phyloP scores from a whole-genome alignment of 371 early-diverging fungal genomes.

The Mucor velutinosus region DNA sequence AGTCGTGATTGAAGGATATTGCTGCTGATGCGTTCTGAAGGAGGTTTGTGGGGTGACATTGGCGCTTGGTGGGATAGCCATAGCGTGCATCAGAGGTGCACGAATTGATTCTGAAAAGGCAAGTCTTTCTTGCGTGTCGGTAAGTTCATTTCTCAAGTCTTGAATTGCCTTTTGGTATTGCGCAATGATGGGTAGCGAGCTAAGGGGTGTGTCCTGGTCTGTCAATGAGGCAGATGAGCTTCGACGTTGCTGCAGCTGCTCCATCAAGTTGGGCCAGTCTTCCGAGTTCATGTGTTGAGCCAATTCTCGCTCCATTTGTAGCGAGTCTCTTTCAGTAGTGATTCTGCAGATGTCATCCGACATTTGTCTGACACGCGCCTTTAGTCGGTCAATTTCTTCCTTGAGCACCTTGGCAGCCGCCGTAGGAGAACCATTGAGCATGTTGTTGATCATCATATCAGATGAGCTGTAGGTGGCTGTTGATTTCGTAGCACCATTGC shows the following conservation, averaged over 20 bases:
- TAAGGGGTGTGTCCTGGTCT: not conserved
- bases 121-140: slow-evolving; percentile 34
- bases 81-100: slow-evolving; percentile 38
- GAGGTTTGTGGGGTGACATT: slow-evolving; percentile 13
- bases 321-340: slow-evolving; percentile 58
- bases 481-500: slow-evolving; percentile 9
- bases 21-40: slow-evolving; percentile 9
- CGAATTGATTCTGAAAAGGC: slow-evolving; percentile 30
- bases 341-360: slow-evolving; percentile 52
- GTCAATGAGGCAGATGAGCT: slow-evolving; percentile 1
- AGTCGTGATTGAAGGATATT: slow-evolving; percentile 7
- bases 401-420: slow-evolving; percentile 41
- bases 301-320: slow-evolving; percentile 53
- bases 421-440: slow-evolving; percentile 20
- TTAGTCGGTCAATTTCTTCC: slow-evolving; percentile 52
- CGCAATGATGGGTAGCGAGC: slow-evolving; percentile 43
- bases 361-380: slow-evolving; percentile 45
- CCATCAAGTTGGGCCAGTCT: slow-evolving; percentile 21
- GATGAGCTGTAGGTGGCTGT: slow-evolving; percentile 3
- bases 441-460: slow-evolving; percentile 21
- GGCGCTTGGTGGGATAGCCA: slow-evolving; percentile 21
- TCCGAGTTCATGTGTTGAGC: slow-evolving; percentile 16
- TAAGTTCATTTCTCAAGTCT: slow-evolving; percentile 43
- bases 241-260: slow-evolving; percentile 6
- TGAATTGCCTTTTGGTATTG: slow-evolving; percentile 53